Evolutionary conservation across 2,329 filamentous ascomycete genomes (phyloP).

Genomic region (Lasiodiplodia hormozganensis): DNA sequence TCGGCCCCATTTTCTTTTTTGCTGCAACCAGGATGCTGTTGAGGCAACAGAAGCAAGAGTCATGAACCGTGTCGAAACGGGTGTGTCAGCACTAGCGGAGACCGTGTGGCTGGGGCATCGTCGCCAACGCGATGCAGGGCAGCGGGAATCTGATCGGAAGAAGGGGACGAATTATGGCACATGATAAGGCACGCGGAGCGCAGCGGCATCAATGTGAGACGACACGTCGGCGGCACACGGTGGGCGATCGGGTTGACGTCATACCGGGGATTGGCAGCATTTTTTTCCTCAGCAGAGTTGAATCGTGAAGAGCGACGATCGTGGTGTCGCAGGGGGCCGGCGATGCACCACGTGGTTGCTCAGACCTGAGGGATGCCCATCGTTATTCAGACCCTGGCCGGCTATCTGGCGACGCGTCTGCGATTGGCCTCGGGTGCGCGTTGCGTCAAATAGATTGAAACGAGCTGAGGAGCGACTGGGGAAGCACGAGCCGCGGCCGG

Average conservation of each 20-base stretch:
- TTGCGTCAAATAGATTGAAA: constrained; percentile 22
- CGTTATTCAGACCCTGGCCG: constrained; percentile 19
- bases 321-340: constrained; percentile 19
- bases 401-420: constrained; percentile 1
- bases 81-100: constrained; percentile 16
- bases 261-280: constrained; percentile 7
- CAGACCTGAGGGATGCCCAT: constrained; percentile 19
- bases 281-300: constrained; percentile 3
- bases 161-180: background rate
- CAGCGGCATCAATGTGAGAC: constrained; percentile 26
- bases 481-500: constrained; percentile 26
- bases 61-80: constrained; percentile 3
- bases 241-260: constrained; percentile 15
- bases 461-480: constrained; percentile 16
- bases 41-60: constrained; percentile 6
- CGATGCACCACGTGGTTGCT: constrained; percentile 25
- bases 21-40: background rate
- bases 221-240: background rate
- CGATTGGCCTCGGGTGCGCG: constrained; percentile 11
- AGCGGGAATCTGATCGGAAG: constrained; percentile 3
- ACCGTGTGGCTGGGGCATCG: constrained; percentile 1
- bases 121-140: background rate
- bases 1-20: constrained; percentile 13
- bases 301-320: constrained; percentile 4
- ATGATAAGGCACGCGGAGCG: constrained; percentile 15